Base-by-base conservation (phyloP, 352 stramenopile species). In the Globisporangium okanoganense region DNA sequence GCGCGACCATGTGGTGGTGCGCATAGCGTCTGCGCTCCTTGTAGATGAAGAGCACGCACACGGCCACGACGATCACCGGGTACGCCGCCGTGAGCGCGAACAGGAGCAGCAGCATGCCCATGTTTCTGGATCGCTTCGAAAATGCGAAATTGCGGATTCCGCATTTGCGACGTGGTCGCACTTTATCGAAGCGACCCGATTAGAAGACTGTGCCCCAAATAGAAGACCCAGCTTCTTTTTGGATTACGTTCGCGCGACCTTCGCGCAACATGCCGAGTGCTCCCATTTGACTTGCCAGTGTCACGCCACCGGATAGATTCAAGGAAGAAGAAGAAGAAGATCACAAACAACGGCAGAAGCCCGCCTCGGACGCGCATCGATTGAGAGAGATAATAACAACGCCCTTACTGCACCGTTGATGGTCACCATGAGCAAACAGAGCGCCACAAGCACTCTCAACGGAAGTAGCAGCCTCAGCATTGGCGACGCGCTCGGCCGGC, bases 21-120 rank as follows among this genome's bases (percentile, higher is more conserved):
- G 65, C 54, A 31, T 80, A 86, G n/a, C 69, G 52, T 27, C 70
- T 69, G n/a, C 80, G 69, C 58, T 75, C 73, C 50, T 62, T 72
- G 49, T 71, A 69, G 6, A 87, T 25, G 20, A 70, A 67, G 24
- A 87, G 54, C 33, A 68, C 48, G 48, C 47, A 57, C 10, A 66
- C 51, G 29, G 41, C 61, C 43, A 50, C 22, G n/a, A 71, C 35
- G 22, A 75, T 27, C 31, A 78, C 56, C 29, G 67, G 60, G 24
- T 77, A 77, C 61, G 53, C 62, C 16, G 66, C 43, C 20, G 35
- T 16, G 8, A 62, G 55, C 58, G 45, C 58, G 4, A 54, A 40
- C 5, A 27, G 20, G 18, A 76, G 47, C 20, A 79, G 57, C 14
- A 71, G 33, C 64, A 78, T 25, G 10, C 76, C 52, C 31, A 58